These are phyloP conservation scores for Aspergillus sp. DNA, from an alignment of 2,329 filamentous ascomycete genomes.

Conservation along the genomic window DNA sequence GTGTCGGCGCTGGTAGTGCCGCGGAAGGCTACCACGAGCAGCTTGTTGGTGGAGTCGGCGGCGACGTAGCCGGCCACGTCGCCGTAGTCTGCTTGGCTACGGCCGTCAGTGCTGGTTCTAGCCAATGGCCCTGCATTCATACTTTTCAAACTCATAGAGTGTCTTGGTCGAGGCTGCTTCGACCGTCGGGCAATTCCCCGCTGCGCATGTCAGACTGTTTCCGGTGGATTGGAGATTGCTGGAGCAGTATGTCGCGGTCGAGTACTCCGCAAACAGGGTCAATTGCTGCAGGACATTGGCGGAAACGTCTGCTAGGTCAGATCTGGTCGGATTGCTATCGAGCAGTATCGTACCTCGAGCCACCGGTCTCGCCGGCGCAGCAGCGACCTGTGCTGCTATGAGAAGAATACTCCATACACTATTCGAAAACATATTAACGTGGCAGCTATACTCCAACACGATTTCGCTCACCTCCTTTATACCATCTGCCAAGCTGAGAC, in stretches of 20 bases:
- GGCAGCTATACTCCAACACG: too few relatives aligned
- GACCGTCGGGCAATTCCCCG: slow-evolving; percentile 41
- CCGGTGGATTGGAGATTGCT: slow-evolving; percentile 38
- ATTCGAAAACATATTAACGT: too few relatives aligned
- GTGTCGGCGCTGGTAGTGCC: slow-evolving; percentile 22
- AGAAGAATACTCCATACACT: slow-evolving; percentile 7
- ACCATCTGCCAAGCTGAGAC: too few relatives aligned
- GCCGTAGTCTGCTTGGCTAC: slow-evolving; percentile 18
- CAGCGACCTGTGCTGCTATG: slow-evolving; percentile 8
- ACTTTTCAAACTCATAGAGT: slow-evolving; percentile 42
- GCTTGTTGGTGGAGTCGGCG: slow-evolving; percentile 35
- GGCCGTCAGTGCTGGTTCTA: not conserved
- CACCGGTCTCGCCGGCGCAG: slow-evolving; percentile 12
- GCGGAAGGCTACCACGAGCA: slow-evolving; percentile 28
- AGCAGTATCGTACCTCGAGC: slow-evolving; percentile 1
- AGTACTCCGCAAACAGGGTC: slow-evolving; percentile 42
- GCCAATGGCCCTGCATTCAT: slow-evolving; percentile 8
- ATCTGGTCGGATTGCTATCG: not conserved
- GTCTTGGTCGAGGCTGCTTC: slow-evolving; percentile 38
- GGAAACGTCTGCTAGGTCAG: slow-evolving; percentile 27
- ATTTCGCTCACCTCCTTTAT: too few relatives aligned
- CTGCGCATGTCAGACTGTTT: slow-evolving; percentile 36
- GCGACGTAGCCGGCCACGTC: slow-evolving; percentile 42
- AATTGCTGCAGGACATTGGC: slow-evolving; percentile 33
- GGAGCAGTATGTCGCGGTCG: slow-evolving; percentile 45